Conservation (phyloP, 306 rosid species). For the Urtica urens region DNA sequence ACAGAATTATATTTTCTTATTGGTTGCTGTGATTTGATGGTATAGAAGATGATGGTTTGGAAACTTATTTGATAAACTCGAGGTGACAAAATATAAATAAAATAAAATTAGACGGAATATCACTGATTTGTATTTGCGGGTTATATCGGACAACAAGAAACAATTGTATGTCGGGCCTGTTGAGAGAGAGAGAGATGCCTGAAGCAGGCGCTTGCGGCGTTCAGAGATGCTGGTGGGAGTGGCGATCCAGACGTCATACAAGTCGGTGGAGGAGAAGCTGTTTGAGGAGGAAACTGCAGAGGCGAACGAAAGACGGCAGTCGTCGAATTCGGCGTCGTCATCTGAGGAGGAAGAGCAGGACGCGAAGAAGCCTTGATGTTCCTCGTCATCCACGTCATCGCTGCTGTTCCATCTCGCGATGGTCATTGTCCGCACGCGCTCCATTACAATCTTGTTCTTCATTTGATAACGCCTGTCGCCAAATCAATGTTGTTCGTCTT, state of each 20-base stretch:
- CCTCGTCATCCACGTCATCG: conserved; percentile 47
- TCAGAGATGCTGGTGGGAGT: conserved; percentile 57
- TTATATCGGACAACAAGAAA: too few relatives aligned
- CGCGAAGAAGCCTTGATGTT: conserved; percentile 46
- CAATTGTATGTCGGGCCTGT: too few relatives aligned
- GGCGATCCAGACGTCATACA: conserved; percentile 71
- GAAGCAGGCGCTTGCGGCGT: conserved; percentile 40
- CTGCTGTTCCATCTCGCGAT: conserved; percentile 49
- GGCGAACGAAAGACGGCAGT: conserved; percentile 50
- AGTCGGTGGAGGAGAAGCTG: not conserved
- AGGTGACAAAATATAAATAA: too few relatives aligned
- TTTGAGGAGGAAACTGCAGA: conserved; percentile 33
- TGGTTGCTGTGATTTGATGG: too few relatives aligned
- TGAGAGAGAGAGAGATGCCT: too few relatives aligned
- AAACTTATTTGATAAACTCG: too few relatives aligned
- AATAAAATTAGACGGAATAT: too few relatives aligned
- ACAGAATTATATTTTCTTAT: too few relatives aligned
- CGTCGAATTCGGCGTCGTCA: conserved; percentile 38
- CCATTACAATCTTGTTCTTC: conserved; percentile 34
- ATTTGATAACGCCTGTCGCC: too few relatives aligned
- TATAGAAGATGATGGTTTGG: too few relatives aligned
- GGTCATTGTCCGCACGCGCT: conserved; percentile 31
- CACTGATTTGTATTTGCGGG: too few relatives aligned
- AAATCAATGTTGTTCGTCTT: too few relatives aligned
- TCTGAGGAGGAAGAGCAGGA: conserved; percentile 30